phyloP scores from a whole-genome alignment of 23 red algal species.

The Gracilaria domingensis region DNA sequence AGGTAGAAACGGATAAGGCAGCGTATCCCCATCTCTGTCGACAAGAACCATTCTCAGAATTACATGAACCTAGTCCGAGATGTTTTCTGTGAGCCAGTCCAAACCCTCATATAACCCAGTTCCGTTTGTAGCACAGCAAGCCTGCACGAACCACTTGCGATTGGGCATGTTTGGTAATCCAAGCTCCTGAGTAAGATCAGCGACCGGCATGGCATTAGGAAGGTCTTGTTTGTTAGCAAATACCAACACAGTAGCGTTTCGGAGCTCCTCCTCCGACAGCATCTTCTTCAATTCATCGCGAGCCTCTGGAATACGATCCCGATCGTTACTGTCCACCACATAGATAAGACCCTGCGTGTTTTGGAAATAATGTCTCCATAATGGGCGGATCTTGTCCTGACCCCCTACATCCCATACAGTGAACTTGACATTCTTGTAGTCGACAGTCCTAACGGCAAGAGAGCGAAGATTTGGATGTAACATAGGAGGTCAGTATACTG shows the following conservation, averaged over 20 bases:
- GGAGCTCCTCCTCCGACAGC: constrained; percentile 96
- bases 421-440: constrained; percentile 98
- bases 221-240: constrained; percentile 99
- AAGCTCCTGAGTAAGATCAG: constrained; percentile 90
- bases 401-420: constrained; percentile 99
- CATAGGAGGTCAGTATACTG: neutral
- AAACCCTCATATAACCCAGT: constrained; percentile 97
- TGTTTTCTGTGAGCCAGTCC: constrained; percentile 97
- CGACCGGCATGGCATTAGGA: constrained; percentile 86
- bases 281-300: constrained; percentile 99
- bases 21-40: constrained; percentile 61
- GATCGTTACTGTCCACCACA: constrained; percentile 98
- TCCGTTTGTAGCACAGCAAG: constrained; percentile 98
- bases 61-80: constrained; percentile 70
- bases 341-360: constrained; percentile 99
- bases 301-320: constrained; percentile 94
- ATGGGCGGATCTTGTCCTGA: constrained; percentile 95
- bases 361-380: constrained; percentile 99
- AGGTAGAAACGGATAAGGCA: constrained; percentile 52
- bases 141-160: constrained; percentile 97
- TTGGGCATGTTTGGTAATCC: constrained; percentile 86
- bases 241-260: constrained; percentile 92
- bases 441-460: constrained; percentile 76
- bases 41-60: constrained; percentile 52
- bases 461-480: neutral